Percentiles rank a stretch among this genome's conserved stretches.
These are phyloP conservation scores for Sideroxylon spinosum DNA, from an alignment of 179 eudicot genomes.

Conservation along the genomic window DNA sequence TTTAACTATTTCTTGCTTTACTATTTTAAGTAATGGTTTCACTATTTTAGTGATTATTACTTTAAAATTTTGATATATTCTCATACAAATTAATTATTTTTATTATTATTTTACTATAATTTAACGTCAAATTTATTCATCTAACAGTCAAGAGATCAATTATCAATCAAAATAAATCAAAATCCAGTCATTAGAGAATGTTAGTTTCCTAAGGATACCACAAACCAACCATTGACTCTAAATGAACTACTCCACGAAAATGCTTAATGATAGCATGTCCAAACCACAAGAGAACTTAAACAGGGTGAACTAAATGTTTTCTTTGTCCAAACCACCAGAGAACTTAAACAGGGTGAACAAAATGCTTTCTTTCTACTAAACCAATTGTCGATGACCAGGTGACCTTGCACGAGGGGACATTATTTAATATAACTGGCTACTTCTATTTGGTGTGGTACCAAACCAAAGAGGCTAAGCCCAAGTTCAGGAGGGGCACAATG, in stretches of 20 bases:
- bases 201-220: no score
- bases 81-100: no score
- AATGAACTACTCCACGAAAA: neutral
- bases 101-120: no score
- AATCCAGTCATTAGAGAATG: neutral
- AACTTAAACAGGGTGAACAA: neutral
- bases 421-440: conserved; percentile 18
- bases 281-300: neutral
- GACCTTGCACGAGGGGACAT: neutral
- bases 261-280: neutral
- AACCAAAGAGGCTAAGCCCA: conserved; percentile 63
- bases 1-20: no score
- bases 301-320: no score
- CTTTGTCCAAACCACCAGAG: no score
- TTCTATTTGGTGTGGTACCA: conserved; percentile 69
- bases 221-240: neutral
- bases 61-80: no score
- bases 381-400: neutral
- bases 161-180: neutral
- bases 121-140: no score
- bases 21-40: no score
- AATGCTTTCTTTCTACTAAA: neutral
- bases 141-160: neutral
- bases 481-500: conserved; percentile 64
- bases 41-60: no score